Conservation (phyloP, 768 basidiomycete species). For the Heimioporus sp. region DNA sequence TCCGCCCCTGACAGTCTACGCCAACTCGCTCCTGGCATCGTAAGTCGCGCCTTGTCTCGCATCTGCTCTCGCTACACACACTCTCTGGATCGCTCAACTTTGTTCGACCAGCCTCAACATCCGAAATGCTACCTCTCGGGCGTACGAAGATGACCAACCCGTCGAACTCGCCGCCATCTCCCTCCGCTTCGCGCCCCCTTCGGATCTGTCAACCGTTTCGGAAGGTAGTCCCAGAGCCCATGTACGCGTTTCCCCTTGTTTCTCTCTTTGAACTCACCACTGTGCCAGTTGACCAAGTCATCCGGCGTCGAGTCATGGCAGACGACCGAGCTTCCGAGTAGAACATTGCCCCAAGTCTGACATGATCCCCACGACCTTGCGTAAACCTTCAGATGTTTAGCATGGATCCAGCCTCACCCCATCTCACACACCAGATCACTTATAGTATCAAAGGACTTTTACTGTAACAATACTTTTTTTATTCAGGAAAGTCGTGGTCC, state of each 20-base stretch:
- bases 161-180: slow-evolving; percentile 16
- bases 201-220: slow-evolving; percentile 6
- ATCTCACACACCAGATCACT: background rate
- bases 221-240: background rate
- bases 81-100: background rate
- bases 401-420: no score
- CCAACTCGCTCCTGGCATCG: slow-evolving; percentile 30
- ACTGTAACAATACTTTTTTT: slow-evolving; percentile 8
- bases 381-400: no score
- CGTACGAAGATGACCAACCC: slow-evolving; percentile 3
- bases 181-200: slow-evolving; percentile 23
- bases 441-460: background rate
- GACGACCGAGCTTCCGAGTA: slow-evolving; percentile 5
- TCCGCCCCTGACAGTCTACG: slow-evolving; percentile 18
- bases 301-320: slow-evolving; percentile 13
- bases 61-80: background rate
- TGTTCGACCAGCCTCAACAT: slow-evolving; percentile 20
- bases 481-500: background rate
- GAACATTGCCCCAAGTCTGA: slow-evolving; percentile 1
- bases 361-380: background rate
- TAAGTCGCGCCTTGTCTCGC: slow-evolving; percentile 1
- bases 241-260: no score
- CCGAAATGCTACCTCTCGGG: slow-evolving; percentile 19
- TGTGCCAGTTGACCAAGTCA: slow-evolving; percentile 7
- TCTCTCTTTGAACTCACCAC: no score